Conservation (phyloP, 2,329 filamentous ascomycete genomes). For the Acrodontium crateriforme region DNA sequence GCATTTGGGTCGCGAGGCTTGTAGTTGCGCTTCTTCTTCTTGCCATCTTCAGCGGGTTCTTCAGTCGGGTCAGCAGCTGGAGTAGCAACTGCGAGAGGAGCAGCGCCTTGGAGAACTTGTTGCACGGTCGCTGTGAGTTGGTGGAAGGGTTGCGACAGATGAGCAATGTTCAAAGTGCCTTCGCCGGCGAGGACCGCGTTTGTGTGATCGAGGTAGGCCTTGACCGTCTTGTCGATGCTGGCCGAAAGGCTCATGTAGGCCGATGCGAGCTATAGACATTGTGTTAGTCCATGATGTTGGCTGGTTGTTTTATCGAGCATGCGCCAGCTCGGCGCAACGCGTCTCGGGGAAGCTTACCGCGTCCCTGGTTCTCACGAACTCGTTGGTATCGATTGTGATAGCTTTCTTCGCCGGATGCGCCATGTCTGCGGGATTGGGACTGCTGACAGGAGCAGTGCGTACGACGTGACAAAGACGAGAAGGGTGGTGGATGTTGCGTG, state of each 20-base stretch:
- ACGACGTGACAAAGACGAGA: too few relatives aligned
- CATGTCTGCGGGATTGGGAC: slow-evolving; percentile 1
- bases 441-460: too few relatives aligned
- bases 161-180: slow-evolving; percentile 18
- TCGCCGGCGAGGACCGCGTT: slow-evolving; percentile 57
- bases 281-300: too few relatives aligned
- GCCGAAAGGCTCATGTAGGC: slow-evolving; percentile 67
- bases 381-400: slow-evolving; percentile 21
- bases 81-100: slow-evolving; percentile 7
- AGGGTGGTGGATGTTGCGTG: too few relatives aligned
- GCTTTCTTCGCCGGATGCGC: slow-evolving; percentile 3
- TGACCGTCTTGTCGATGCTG: slow-evolving; percentile 64
- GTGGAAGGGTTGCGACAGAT: slow-evolving; percentile 17
- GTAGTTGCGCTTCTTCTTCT: slow-evolving; percentile 27
- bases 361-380: slow-evolving; percentile 69
- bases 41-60: slow-evolving; percentile 7
- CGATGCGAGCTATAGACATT: slow-evolving; percentile 65
- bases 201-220: slow-evolving; percentile 78
- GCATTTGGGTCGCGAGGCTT: slow-evolving; percentile 66
- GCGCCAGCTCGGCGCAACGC: slow-evolving; percentile 19
- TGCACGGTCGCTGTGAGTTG: slow-evolving; percentile 13
- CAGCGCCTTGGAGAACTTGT: slow-evolving; percentile 6
- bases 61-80: slow-evolving; percentile 4
- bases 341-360: slow-evolving; percentile 47
- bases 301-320: too few relatives aligned